These are phyloP conservation scores for Solanum chiquidenum DNA, from an alignment of 257 asterid species.

Conservation along the genomic window DNA sequence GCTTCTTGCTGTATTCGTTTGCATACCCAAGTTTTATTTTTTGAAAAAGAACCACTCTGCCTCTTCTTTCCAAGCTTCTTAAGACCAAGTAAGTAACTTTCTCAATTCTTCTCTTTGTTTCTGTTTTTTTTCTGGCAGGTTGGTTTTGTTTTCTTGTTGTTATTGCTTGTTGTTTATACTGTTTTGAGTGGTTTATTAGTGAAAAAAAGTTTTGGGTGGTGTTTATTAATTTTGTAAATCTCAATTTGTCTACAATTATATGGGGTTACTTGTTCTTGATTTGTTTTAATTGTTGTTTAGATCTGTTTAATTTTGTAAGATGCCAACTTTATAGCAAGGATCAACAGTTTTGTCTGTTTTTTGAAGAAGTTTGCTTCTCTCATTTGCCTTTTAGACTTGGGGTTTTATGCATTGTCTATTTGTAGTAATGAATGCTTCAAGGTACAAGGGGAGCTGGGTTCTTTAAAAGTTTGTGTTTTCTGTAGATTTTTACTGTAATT, in stretches of 20 bases:
- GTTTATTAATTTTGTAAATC: background rate
- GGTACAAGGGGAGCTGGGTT: background rate
- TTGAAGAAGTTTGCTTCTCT: background rate
- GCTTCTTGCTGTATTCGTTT: background rate
- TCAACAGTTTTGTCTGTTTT: background rate
- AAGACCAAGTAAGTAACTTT: background rate
- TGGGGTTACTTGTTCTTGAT: background rate
- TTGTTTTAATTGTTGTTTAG: background rate
- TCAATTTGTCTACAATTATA: background rate
- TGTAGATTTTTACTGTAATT: background rate
- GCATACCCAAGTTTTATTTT: background rate
- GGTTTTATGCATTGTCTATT: background rate
- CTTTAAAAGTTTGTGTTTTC: background rate
- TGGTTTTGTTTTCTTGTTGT: background rate
- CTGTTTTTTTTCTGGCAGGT: background rate
- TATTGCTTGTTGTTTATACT: background rate
- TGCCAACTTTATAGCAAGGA: background rate
- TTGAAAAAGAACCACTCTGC: background rate
- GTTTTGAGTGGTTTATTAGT: background rate
- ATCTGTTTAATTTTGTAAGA: background rate
- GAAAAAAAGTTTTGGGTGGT: background rate
- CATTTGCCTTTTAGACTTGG: background rate
- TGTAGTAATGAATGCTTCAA: background rate
- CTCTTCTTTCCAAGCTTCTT: background rate
- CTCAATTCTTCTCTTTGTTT: background rate